Evolutionary conservation across 306 rosid genomes (phyloP), one percentile per base, ranked within the genome.

Genomic region (Acacia confusa): DNA sequence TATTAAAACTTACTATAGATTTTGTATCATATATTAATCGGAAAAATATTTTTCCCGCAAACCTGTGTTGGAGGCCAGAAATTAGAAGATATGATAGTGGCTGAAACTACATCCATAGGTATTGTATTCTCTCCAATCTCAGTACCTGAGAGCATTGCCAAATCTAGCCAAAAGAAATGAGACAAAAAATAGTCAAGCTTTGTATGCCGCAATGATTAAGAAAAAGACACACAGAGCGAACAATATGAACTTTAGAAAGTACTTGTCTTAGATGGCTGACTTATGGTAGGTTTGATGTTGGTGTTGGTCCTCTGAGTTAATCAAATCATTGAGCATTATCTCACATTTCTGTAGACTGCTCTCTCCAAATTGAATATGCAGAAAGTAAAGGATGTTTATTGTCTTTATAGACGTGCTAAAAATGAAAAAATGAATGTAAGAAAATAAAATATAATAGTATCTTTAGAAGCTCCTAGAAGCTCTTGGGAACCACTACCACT

Each of bases 61-160:
- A 95, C 97, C 97, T 93, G 99, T 87, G 93, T 95, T 80, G 95
- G 93, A 82, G 99, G 99, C 99, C 99, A 95, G 85, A 95, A 95
- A 88, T 95, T 95, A 48, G 97, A 90, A 85, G 97, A 95, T 81
- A 93, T 75, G 81, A 90, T 92, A 73, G 97, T 91, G 20, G 94
- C 91, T 84, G 89, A 87, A 78, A 93, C 82, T 43, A 43, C 68
- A 75, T 95, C 97, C 97, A 93, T 88, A 82, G 97, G 88, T 72
- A 90, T 70, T 53, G 81, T 84, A 80, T 75, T 44, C 44, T 85
- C 88, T 40, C 79, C 90, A 58, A 27, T 50, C 70, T 87, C 91
- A 82, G 68, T 44, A 52, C 84, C 99, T 92, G 80, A 73, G 73
- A 30, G 79, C 63, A 75, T 70, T 66, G 55, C 38, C 81, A 77